Percentiles rank a stretch among this genome's conserved stretches.
Evolutionary conservation across 108 stramenopile genomes (phyloP).

Genomic region (Nannochloropsis gaditana): DNA sequence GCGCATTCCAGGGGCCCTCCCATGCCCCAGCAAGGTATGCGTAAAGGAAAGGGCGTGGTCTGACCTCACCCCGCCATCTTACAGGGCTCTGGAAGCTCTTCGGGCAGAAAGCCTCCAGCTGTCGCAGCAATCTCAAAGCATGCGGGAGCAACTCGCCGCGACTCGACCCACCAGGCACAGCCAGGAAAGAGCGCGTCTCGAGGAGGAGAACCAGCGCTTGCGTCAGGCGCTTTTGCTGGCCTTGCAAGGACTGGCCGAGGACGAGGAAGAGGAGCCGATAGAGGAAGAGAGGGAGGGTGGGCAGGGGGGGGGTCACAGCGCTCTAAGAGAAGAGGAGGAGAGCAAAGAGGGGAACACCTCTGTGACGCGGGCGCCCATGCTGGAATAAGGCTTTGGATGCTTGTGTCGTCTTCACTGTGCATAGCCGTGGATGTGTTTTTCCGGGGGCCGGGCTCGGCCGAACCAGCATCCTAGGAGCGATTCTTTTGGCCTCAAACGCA

Average conservation of each 20-base stretch:
- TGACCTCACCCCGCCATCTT: not conserved
- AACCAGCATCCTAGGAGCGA: too few relatives aligned
- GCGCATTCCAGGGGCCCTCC: too few relatives aligned
- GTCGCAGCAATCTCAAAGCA: not conserved
- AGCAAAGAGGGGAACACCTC: not conserved
- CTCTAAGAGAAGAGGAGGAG: not conserved
- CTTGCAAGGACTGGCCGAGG: not conserved
- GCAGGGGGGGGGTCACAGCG: not conserved
- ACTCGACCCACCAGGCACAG: not conserved
- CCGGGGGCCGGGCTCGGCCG: too few relatives aligned
- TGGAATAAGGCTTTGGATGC: too few relatives aligned
- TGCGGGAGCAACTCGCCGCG: not conserved
- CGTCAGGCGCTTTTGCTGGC: not conserved
- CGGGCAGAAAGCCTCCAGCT: not conserved
- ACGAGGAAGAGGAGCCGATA: not conserved
- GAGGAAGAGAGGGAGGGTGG: not conserved
- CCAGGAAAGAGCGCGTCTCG: not conserved
- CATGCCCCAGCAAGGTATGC: too few relatives aligned
- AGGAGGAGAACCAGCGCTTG: slow-evolving; percentile 8
- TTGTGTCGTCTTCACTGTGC: too few relatives aligned
- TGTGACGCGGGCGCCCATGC: too few relatives aligned
- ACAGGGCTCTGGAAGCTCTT: not conserved
- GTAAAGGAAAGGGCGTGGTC: too few relatives aligned
- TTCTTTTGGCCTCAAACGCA: too few relatives aligned
- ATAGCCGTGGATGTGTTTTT: too few relatives aligned